Evolutionary conservation across 2,329 filamentous ascomycete species (phyloP).

Genomic region (Stenocarpella maydis): DNA sequence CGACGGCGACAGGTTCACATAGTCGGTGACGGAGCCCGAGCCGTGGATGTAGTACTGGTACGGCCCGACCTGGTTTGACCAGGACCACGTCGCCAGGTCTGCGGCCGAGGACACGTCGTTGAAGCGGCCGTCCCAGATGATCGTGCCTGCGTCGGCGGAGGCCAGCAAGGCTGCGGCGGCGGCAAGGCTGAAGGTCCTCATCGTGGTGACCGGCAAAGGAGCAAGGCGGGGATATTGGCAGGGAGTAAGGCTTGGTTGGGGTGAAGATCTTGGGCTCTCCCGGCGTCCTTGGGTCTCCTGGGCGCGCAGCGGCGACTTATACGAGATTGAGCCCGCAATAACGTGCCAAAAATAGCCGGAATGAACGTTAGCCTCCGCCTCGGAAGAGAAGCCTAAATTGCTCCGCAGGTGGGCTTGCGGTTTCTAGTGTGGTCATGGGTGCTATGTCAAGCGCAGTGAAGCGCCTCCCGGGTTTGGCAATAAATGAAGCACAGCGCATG

Average conservation of each 20-base stretch:
- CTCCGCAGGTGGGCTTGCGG: background rate
- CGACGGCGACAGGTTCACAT: constrained; percentile 66
- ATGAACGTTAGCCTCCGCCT: constrained; percentile 17
- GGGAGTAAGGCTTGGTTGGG: background rate
- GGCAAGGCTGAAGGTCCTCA: constrained; percentile 22
- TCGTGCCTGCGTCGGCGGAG: constrained; percentile 49
- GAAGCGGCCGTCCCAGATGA: constrained; percentile 73
- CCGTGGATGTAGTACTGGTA: constrained; percentile 85
- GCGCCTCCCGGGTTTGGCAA: background rate
- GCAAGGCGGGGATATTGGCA: background rate
- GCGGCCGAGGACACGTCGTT: constrained; percentile 63
- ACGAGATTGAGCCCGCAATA: background rate
- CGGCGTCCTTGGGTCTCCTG: background rate
- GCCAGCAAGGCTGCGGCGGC: constrained; percentile 42
- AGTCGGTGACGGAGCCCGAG: constrained; percentile 59
- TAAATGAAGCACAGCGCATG: constrained; percentile 6
- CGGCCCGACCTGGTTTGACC: constrained; percentile 71
- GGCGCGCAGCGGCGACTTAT: constrained; percentile 11
- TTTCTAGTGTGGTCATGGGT: constrained; percentile 10
- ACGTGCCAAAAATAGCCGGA: background rate
- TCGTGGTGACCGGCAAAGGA: background rate
- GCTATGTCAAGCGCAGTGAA: background rate
- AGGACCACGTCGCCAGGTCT: constrained; percentile 70
- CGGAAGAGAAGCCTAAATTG: constrained; percentile 8
- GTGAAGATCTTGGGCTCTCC: background rate